Evolutionary conservation across 495 filamentous ascomycete genomes (phyloP), one percentile per base, ranked within the genome.

Genomic region (Penicillium subrubescens): DNA sequence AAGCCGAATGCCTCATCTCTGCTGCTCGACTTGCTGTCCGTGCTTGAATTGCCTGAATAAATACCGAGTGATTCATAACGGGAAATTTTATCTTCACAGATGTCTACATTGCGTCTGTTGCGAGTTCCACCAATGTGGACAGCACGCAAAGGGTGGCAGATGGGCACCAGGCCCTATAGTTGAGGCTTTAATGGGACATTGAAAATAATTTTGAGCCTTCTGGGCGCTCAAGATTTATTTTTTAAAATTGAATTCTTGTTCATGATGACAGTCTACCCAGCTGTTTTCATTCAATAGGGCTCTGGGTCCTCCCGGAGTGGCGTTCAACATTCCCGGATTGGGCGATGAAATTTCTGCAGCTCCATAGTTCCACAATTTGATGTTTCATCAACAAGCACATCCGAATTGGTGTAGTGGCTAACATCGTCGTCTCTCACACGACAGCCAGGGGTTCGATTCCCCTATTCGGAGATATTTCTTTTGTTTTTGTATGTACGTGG

Each of bases 331-430:
- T 14, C 25, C 19, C 48, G 25, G 48, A 51, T 51, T 51, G 11
- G 48, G 48, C 48, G 48, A 51, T 29, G 48, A 51, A 51, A 29
- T 51, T 51, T 29, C 14, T 29, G 48, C 48, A 51, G 48, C 48
- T 51, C 48, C 48, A 51, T 51, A 29, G 23, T 23, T 48, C 7
- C 43, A 48, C 43, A 48, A 48, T 23, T 4, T 23, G 43, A 1
- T 23, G 7, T 10, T 19, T 5, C 0, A 33, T 33, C 12, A 56
- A 58, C 35, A 58, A 34, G 27, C 31, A 19, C 27, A 56, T 79
- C 73, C 75, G 75, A 75, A 76, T 72, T 77, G 72, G 76, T 77
- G 75, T 79, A 77, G 67, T 76, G 75, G 76, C 65, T 75, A 77
- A 76, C 76, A 79, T 76, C 72, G 75, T 64, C 68, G 73, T 76